phyloP scores from a whole-genome alignment of 148 eudicot genomes.

The Persicaria tinctoria region DNA sequence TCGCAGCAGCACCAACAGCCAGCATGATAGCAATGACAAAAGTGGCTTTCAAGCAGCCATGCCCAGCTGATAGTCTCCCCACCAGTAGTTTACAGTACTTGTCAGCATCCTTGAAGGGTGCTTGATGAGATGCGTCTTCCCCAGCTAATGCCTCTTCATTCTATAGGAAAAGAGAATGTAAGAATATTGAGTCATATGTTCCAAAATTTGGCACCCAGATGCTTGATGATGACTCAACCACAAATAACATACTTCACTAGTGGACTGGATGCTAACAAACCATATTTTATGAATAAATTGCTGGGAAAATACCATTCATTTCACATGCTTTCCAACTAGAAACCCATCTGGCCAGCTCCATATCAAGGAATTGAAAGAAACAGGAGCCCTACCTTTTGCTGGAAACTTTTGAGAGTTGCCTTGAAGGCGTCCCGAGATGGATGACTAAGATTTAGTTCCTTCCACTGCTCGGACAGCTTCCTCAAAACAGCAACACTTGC shows the following conservation, averaged over 20 bases:
- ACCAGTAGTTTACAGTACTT: constrained; percentile 52
- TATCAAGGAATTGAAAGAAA: neutral
- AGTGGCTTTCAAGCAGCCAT: constrained; percentile 49
- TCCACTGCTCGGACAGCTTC: constrained; percentile 52
- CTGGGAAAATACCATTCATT: too few relatives aligned
- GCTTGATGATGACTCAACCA: too few relatives aligned
- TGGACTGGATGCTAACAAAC: too few relatives aligned
- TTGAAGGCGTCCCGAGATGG: constrained; percentile 42
- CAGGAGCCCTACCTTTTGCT: constrained; percentile 40
- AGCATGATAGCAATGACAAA: constrained; percentile 28
- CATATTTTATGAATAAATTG: too few relatives aligned
- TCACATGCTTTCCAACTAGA: too few relatives aligned
- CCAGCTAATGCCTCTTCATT: constrained; percentile 51
- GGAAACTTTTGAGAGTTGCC: constrained; percentile 57
- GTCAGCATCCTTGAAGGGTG: constrained; percentile 48
- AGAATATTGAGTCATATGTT: neutral
- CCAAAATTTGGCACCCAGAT: too few relatives aligned
- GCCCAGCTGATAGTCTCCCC: constrained; percentile 59
- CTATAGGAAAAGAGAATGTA: constrained; percentile 17
- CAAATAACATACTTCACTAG: too few relatives aligned
- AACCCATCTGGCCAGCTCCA: too few relatives aligned
- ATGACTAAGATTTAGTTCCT: constrained; percentile 32
- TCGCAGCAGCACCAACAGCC: constrained; percentile 46
- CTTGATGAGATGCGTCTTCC: constrained; percentile 32
- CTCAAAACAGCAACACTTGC: constrained; percentile 54